A percentile compares a stretch with the other conserved stretches of the same genome.
Evolutionary conservation across 2,329 filamentous ascomycete genomes (phyloP).

Genomic region (Aureobasidium melanogenum): DNA sequence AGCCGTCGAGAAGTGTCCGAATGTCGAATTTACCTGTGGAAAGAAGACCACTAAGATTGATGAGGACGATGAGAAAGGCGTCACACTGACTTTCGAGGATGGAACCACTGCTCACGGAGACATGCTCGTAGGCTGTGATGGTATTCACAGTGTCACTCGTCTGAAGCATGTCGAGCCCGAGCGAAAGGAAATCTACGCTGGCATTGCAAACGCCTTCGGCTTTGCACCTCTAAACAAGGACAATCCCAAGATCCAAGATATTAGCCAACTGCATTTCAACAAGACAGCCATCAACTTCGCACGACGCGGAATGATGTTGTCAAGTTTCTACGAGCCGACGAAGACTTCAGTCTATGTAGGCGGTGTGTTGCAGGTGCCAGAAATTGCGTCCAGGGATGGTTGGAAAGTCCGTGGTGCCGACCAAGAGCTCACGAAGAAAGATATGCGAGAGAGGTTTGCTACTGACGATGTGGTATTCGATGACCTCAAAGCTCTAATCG

Average conservation of each 20-base stretch:
- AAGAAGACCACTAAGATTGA: conserved; percentile 34
- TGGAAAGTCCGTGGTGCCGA: conserved; percentile 38
- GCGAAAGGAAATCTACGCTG: conserved; percentile 34
- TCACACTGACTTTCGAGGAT: conserved; percentile 29
- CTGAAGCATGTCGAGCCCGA: conserved; percentile 37
- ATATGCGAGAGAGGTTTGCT: conserved; percentile 33
- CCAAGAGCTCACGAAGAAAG: conserved; percentile 32
- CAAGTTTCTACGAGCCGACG: conserved; percentile 29
- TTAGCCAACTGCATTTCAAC: conserved; percentile 27
- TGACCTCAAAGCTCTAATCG: conserved; percentile 30
- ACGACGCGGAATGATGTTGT: conserved; percentile 36
- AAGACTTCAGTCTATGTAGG: conserved; percentile 35
- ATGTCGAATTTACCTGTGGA: conserved; percentile 35
- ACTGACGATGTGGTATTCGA: conserved; percentile 31
- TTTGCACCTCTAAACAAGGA: conserved; percentile 30
- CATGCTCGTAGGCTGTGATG: conserved; percentile 29
- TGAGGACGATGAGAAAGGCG: conserved; percentile 25
- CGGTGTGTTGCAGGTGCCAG: conserved; percentile 35
- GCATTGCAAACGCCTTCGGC: conserved; percentile 39
- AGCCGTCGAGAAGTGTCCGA: conserved; percentile 31
- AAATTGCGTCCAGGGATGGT: conserved; percentile 34
- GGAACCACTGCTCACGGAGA: conserved; percentile 25
- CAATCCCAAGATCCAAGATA: neutral
- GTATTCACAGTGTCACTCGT: conserved; percentile 33
- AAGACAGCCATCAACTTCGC: conserved; percentile 38